Conservation (phyloP, 148 eudicot genomes). For the Rhododendron molle region DNA sequence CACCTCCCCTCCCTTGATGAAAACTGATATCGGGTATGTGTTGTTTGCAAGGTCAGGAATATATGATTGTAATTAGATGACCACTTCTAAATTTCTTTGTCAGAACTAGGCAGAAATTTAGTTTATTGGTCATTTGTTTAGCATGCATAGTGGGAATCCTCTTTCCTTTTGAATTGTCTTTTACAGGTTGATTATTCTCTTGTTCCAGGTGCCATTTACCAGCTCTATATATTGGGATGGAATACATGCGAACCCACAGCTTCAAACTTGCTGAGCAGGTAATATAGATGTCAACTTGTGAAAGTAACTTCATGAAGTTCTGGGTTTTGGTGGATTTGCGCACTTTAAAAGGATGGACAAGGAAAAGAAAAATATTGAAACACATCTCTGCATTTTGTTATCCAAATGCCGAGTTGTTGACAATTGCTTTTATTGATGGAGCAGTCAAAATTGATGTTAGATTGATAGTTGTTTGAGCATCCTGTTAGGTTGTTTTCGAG, state of each 20-base stretch:
- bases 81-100: neutral
- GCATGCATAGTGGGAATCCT: conserved; percentile 6
- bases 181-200: conserved; percentile 32
- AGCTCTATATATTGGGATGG: conserved; percentile 95
- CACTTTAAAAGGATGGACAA: neutral
- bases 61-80: neutral
- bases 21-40: neutral
- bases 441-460: neutral
- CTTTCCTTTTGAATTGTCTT: conserved; percentile 17
- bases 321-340: neutral
- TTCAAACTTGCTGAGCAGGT: conserved; percentile 92
- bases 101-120: neutral
- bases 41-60: neutral
- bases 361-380: neutral
- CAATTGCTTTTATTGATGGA: neutral
- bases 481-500: neutral
- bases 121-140: neutral
- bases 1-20: neutral
- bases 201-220: conserved; percentile 93
- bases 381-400: neutral
- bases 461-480: neutral
- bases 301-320: neutral
- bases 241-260: conserved; percentile 86
- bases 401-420: neutral
- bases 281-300: conserved; percentile 5